Evolutionary conservation across 2,329 filamentous ascomycete species (phyloP).

Genomic region (Phaeosphaeria sp.): DNA sequence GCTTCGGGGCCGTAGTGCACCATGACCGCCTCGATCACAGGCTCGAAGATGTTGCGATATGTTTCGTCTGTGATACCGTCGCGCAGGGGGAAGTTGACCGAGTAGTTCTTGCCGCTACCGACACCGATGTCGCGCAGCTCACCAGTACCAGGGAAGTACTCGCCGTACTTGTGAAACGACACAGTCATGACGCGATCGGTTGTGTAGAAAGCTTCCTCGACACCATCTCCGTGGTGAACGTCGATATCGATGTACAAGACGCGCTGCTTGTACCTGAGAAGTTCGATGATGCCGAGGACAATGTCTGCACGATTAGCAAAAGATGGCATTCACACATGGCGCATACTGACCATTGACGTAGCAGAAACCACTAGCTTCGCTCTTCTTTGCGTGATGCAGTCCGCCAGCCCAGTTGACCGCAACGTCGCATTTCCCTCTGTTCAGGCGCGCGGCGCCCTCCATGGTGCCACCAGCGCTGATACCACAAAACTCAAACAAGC

Average conservation of each 20-base stretch:
- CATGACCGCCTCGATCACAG: slow-evolving; percentile 71
- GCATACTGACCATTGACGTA: slow-evolving; percentile 77
- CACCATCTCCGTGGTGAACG: slow-evolving; percentile 85
- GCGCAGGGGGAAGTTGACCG: slow-evolving; percentile 72
- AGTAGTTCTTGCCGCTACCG: slow-evolving; percentile 70
- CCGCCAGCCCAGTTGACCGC: slow-evolving; percentile 79
- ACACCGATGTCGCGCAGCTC: slow-evolving; percentile 73
- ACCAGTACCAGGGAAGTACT: slow-evolving; percentile 74
- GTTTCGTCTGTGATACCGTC: slow-evolving; percentile 72
- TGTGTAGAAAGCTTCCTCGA: slow-evolving; percentile 75
- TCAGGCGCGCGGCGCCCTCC: slow-evolving; percentile 73
- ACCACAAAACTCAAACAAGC: slow-evolving; percentile 73
- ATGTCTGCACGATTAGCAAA: slow-evolving; percentile 68
- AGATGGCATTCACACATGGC: rapidly evolving
- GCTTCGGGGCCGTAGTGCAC: slow-evolving; percentile 72
- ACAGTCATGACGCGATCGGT: slow-evolving; percentile 75
- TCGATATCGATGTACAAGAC: slow-evolving; percentile 96
- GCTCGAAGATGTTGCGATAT: slow-evolving; percentile 73
- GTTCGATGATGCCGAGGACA: slow-evolving; percentile 88
- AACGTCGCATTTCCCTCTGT: slow-evolving; percentile 72
- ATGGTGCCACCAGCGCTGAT: slow-evolving; percentile 74
- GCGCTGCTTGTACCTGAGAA: slow-evolving; percentile 80
- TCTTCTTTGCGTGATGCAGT: slow-evolving; percentile 93
- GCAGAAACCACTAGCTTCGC: slow-evolving; percentile 94
- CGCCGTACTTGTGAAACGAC: slow-evolving; percentile 76